Conservation (phyloP, 345 rosid species). For the Corymbia maculata region DNA sequence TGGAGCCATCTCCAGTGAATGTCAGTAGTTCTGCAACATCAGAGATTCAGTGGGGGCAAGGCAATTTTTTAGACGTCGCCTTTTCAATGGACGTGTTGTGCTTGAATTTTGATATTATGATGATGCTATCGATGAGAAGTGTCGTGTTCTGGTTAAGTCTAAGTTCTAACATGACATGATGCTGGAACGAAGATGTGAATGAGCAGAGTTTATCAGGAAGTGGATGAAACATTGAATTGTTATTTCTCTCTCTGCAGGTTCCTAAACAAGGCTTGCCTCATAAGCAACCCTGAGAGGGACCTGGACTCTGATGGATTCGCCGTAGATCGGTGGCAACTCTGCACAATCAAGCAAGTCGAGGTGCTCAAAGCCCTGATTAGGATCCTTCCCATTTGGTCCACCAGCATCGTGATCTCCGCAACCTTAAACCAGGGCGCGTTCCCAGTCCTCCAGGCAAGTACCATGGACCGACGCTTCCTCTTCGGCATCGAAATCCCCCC, state of each 20-base stretch:
- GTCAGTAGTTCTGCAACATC: no score
- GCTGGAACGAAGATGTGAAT: not conserved
- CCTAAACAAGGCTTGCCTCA: constrained; percentile 43
- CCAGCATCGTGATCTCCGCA: constrained; percentile 25
- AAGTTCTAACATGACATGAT: not conserved
- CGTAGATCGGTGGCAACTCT: constrained; percentile 26
- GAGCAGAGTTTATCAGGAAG: not conserved
- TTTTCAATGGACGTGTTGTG: not conserved
- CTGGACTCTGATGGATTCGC: constrained; percentile 22
- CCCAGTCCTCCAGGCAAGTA: constrained; percentile 27
- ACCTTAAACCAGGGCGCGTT: constrained; percentile 36
- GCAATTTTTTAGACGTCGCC: not conserved
- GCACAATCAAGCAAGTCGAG: constrained; percentile 48
- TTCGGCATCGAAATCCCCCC: constrained; percentile 15
- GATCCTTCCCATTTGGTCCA: constrained; percentile 48
- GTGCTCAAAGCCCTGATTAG: constrained; percentile 41
- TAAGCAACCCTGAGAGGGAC: constrained; percentile 20
- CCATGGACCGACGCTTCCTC: constrained; percentile 36
- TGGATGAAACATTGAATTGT: not conserved
- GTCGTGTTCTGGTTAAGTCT: not conserved
- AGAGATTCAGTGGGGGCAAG: no score
- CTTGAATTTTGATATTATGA: not conserved
- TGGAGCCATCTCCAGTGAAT: not conserved
- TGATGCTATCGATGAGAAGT: not conserved
- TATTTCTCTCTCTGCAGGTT: constrained; percentile 5